These are phyloP conservation scores for Yamadazyma laniorum DNA, from an alignment of 805 yeast genomes.

Conservation along the genomic window DNA sequence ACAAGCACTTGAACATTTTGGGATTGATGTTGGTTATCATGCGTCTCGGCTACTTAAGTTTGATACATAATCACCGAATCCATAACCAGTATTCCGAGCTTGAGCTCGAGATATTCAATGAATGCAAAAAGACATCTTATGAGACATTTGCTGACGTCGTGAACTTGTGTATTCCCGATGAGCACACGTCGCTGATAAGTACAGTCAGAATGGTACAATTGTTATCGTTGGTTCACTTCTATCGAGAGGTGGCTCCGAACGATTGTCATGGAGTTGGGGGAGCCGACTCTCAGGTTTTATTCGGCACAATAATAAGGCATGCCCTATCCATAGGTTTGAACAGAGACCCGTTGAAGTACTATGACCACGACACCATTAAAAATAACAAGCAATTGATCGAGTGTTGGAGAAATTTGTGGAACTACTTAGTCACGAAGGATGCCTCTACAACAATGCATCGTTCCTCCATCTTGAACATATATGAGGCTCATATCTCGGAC, in stretches of 20 bases:
- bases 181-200: conserved; percentile 27
- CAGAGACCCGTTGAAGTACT: conserved; percentile 36
- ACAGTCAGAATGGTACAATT: conserved; percentile 36
- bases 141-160: conserved; percentile 30
- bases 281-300: conserved; percentile 36
- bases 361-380: conserved; percentile 28
- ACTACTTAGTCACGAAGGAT: conserved; percentile 27
- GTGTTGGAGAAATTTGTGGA: conserved; percentile 41
- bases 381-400: conserved; percentile 24
- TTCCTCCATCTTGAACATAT: conserved; percentile 30
- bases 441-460: conserved; percentile 32
- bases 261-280: conserved; percentile 43
- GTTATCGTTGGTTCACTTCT: conserved; percentile 31
- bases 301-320: conserved; percentile 36
- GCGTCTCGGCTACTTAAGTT: conserved; percentile 38
- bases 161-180: conserved; percentile 34
- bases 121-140: conserved; percentile 28
- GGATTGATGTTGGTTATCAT: conserved; percentile 31
- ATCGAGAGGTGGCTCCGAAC: conserved; percentile 38
- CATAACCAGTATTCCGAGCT: conserved; percentile 25
- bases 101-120: conserved; percentile 28
- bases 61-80: conserved; percentile 33
- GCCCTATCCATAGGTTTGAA: conserved; percentile 41
- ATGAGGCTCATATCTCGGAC: conserved; percentile 29
- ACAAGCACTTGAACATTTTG: conserved; percentile 28